These are phyloP conservation scores for Coix lacrymajobi DNA, from an alignment of 176 grass and related monocot species.

Conservation along the genomic window DNA sequence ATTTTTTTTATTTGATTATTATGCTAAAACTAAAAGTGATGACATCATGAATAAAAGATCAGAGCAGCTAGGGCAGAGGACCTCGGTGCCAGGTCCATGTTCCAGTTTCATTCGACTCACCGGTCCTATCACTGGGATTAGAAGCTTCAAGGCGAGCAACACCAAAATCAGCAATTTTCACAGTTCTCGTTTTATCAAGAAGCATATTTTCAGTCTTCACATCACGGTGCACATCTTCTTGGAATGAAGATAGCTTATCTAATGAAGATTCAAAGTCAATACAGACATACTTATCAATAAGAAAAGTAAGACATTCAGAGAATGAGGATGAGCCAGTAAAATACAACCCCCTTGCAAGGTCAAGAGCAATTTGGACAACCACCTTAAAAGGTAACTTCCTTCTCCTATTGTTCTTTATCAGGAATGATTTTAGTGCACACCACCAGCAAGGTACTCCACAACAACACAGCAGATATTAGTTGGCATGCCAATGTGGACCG, in stretches of 20 bases:
- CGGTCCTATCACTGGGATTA: conserved; percentile 93
- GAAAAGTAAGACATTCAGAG: background rate
- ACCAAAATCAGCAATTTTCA: conserved; percentile 97
- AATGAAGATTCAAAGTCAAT: background rate
- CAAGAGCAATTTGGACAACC: conserved; percentile 81
- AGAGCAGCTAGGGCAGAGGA: background rate
- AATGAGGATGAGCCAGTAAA: background rate
- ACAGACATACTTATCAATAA: background rate
- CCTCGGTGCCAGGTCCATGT: conserved; percentile 99
- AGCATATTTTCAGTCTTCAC: conserved; percentile 99
- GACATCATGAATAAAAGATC: background rate
- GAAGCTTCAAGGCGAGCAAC: conserved; percentile 83
- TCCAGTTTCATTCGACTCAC: conserved; percentile 94
- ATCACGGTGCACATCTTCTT: conserved; percentile 90
- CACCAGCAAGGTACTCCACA: conserved; percentile 88
- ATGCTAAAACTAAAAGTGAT: background rate
- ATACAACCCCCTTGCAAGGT: conserved; percentile 82
- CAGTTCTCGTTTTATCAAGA: conserved; percentile 77
- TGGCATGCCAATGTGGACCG: conserved; percentile 75
- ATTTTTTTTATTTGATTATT: background rate
- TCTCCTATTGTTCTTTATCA: conserved; percentile 92
- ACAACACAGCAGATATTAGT: conserved; percentile 86
- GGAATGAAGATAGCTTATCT: conserved; percentile 93
- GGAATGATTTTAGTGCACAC: conserved; percentile 81
- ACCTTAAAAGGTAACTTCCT: conserved; percentile 91